Conservation (phyloP, 164 flowering plant species). For the Euptelea pleiosperma region DNA sequence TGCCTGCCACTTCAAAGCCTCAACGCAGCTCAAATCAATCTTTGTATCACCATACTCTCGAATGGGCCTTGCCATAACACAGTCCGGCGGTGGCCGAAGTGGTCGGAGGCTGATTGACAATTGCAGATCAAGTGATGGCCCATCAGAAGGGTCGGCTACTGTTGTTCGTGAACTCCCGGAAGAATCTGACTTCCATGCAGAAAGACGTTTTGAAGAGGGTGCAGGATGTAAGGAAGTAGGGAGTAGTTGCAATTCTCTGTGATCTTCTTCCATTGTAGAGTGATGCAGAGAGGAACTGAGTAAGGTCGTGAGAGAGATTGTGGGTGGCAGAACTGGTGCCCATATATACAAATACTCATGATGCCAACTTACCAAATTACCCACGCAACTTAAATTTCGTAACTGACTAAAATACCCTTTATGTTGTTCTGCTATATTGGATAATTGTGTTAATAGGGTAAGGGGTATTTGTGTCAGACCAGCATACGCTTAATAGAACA, state of each 20-base stretch:
- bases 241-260: constrained; percentile 59
- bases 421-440: not conserved
- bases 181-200: constrained; percentile 22
- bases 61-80: constrained; percentile 13
- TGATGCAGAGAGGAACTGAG: not conserved
- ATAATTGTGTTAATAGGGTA: not conserved
- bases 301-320: constrained; percentile 13
- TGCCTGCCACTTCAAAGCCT: constrained; percentile 75
- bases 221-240: constrained; percentile 39
- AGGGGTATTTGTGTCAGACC: not conserved
- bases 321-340: constrained; percentile 30
- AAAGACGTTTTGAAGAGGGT: constrained; percentile 24
- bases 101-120: constrained; percentile 65
- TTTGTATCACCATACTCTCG: constrained; percentile 9
- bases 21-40: constrained; percentile 29
- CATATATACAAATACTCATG: constrained; percentile 17
- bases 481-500: not conserved
- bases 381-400: constrained; percentile 5
- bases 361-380: constrained; percentile 15
- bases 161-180: constrained; percentile 15
- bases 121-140: constrained; percentile 61
- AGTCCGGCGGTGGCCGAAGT: constrained; percentile 21
- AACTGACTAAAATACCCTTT: constrained; percentile 14
- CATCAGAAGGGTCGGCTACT: constrained; percentile 10
- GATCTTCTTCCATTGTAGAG: constrained; percentile 50